Conservation (phyloP, 2,329 filamentous ascomycete genomes). For the Botrytis pseudocinerea region DNA sequence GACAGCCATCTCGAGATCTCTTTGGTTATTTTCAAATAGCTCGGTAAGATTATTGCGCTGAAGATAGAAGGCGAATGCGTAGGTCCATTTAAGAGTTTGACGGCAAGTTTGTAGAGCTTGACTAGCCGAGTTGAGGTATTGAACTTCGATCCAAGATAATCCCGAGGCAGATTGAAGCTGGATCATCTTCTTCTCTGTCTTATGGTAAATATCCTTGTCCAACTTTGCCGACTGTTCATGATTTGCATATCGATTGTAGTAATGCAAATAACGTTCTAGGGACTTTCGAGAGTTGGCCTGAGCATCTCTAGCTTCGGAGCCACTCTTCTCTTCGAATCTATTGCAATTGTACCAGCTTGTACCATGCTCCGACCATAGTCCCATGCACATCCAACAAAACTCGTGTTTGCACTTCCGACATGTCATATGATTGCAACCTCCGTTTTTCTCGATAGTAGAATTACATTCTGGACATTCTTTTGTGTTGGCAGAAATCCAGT, state of each 20-base stretch:
- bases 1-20: constrained; percentile 94
- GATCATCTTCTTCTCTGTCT: constrained; percentile 99
- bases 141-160: constrained; percentile 99
- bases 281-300: constrained; percentile 89
- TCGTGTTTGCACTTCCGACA: constrained; percentile 94
- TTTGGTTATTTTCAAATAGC: constrained; percentile 98
- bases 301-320: constrained; percentile 83
- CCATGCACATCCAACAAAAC: constrained; percentile 99
- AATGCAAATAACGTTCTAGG: constrained; percentile 94
- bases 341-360: constrained; percentile 99
- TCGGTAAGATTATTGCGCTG: constrained; percentile 91
- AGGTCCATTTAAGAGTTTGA: constrained; percentile 99
- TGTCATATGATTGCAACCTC: constrained; percentile 97
- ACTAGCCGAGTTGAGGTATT: constrained; percentile 91
- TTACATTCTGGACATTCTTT: constrained; percentile 97
- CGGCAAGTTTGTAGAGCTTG: constrained; percentile 93
- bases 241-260: constrained; percentile 98
- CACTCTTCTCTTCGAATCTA: constrained; percentile 93
- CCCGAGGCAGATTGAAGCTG: constrained; percentile 89
- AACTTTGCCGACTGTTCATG: constrained; percentile 97
- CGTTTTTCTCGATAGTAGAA: constrained; percentile 98
- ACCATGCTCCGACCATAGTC: constrained; percentile 95
- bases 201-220: constrained; percentile 92
- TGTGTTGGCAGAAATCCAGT: constrained; percentile 99
- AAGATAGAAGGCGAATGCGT: constrained; percentile 98